Evolutionary conservation across 345 rosid genomes (phyloP), one percentile per base, ranked within the genome.

Genomic region (Murraya paniculata): DNA sequence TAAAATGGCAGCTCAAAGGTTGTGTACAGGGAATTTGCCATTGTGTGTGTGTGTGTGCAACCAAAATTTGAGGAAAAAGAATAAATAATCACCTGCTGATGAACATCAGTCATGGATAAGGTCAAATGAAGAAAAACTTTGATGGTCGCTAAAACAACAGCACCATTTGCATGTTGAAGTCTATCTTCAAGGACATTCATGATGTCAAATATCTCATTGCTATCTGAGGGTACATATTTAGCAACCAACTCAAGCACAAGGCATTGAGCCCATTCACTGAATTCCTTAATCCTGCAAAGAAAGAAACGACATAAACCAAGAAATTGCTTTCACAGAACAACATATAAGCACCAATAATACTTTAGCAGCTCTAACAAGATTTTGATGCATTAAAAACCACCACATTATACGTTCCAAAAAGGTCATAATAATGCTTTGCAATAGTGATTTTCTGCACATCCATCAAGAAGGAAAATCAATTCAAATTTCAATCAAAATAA

Each of bases 161-260:
- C 99, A 75, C 99, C 98, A 90, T 96, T 96, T 75, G 99, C 99
- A 86, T 96, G 98, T 79, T 96, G 98, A 82, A 96, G 99, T 83
- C 99, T 92, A 89, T 96, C 99, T 85, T 94, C 99, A 75, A 96
- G 92, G 83, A 96, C 94, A 87, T 96, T 96, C 99, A 96, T 96
- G 76, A 94, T 89, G 83, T 96, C 98, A 86, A 96, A 96, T 84
- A 91, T 94, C 83, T 96, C 98, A 88, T 87, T 91, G 83, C 81
- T 89, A 66, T 94, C 99, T 35, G 93, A 78, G 0, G 98, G 99
- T 58, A 94, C 88, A 82, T 96, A 96, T 83, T 96, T 96, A 78
- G 90, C 87, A 41, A 87, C 93, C 84, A 96, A 86, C 81, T 96
- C 99, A 82, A 96, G 96, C 84, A 96, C 90, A 75, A 92, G 94